These are phyloP conservation scores for Linnemannia zychae DNA, from an alignment of 192 early-diverging fungal genomes.

Conservation along the genomic window DNA sequence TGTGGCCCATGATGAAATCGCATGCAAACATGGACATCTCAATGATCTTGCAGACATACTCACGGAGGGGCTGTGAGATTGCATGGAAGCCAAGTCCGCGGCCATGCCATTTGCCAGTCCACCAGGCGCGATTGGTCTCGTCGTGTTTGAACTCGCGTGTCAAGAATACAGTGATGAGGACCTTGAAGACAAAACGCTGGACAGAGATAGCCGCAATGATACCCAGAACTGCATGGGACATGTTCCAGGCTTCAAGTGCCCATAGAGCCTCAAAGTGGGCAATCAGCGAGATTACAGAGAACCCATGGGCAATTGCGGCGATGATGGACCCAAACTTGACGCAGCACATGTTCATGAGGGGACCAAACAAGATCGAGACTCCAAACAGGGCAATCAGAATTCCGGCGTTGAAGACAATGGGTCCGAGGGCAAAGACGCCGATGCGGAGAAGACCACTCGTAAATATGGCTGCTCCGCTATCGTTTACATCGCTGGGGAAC, in stretches of 20 bases:
- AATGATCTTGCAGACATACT: constrained; percentile 86
- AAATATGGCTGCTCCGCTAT: constrained; percentile 22
- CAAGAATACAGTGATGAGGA: constrained; percentile 77
- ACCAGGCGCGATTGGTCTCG: constrained; percentile 88
- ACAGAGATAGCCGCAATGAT: constrained; percentile 75
- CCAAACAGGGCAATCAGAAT: constrained; percentile 72
- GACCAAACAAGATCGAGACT: constrained; percentile 74
- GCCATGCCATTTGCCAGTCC: constrained; percentile 88
- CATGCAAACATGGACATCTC: constrained; percentile 86
- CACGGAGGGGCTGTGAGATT: constrained; percentile 81
- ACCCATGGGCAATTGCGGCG: constrained; percentile 73
- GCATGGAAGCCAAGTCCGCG: constrained; percentile 73
- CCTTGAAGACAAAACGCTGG: constrained; percentile 77
- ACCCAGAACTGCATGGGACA: constrained; percentile 73
- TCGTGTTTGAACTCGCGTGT: constrained; percentile 89
- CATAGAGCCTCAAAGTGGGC: constrained; percentile 74
- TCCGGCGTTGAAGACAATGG: constrained; percentile 78
- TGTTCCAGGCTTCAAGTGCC: constrained; percentile 76
- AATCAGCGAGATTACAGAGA: constrained; percentile 74
- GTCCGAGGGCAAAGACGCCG: constrained; percentile 74
- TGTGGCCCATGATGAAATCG: constrained; percentile 83
- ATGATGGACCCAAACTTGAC: constrained; percentile 81
- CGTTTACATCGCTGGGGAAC: constrained; percentile 53
- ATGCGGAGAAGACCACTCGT: constrained; percentile 71
- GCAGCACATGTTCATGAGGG: constrained; percentile 72